Evolutionary conservation across 73 alveolate species (phyloP).

Genomic region (Blepharisma japonicum): DNA sequence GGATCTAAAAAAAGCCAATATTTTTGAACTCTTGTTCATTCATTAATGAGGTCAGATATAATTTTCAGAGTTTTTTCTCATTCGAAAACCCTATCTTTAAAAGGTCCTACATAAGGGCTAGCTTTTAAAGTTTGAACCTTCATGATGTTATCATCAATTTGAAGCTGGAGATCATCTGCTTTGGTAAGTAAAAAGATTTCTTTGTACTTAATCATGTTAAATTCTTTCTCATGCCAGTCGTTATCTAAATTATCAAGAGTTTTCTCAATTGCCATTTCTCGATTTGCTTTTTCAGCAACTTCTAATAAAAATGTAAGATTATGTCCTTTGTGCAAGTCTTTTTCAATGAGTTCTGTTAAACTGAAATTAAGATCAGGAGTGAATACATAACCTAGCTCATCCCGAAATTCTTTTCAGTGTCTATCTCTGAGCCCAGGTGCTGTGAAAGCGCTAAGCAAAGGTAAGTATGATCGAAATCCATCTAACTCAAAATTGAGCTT

Average conservation of each 20-base stretch:
- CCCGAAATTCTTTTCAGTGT: constrained; percentile 96
- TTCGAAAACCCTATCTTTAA: constrained; percentile 68
- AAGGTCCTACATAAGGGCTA: constrained; percentile 76
- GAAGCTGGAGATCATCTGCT: constrained; percentile 77
- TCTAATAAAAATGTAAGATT: constrained; percentile 58
- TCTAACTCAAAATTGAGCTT: not conserved
- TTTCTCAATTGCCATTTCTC: constrained; percentile 79
- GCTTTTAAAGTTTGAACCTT: constrained; percentile 74
- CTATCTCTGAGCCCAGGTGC: constrained; percentile 73
- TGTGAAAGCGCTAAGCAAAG: constrained; percentile 14
- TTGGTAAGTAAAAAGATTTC: constrained; percentile 65
- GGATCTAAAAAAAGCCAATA: constrained; percentile 79
- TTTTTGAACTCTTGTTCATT: constrained; percentile 85
- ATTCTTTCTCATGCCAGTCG: constrained; percentile 77
- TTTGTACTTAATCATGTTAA: constrained; percentile 63
- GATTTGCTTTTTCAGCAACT: constrained; percentile 72
- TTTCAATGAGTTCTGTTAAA: constrained; percentile 59
- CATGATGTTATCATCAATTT: constrained; percentile 73
- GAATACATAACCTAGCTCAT: constrained; percentile 79
- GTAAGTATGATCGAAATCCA: constrained; percentile 16
- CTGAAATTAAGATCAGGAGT: constrained; percentile 59
- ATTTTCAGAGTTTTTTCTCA: constrained; percentile 70
- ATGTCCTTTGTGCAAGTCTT: constrained; percentile 46
- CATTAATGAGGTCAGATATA: constrained; percentile 80
- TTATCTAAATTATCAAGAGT: constrained; percentile 71